Conservation (phyloP, 352 stramenopile species). For the Phytophthora tentaculata region DNA sequence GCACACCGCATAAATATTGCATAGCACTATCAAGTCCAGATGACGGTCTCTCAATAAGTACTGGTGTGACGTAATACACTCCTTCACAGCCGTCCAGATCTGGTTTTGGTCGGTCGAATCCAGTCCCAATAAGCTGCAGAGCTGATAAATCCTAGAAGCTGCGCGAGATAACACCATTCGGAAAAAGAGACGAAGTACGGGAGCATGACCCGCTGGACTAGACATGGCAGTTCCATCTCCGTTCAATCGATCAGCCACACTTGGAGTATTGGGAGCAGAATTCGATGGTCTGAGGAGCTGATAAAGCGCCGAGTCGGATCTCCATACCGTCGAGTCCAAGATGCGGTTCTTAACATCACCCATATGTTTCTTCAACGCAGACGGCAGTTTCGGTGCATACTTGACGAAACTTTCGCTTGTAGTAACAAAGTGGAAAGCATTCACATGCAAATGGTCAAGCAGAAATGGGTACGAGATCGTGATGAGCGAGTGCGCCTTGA, state of each 20-base stretch:
- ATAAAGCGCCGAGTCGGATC: constrained; percentile 76
- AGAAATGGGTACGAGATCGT: constrained; percentile 87
- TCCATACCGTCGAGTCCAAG: constrained; percentile 79
- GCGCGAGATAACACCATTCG: constrained; percentile 87
- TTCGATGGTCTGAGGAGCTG: constrained; percentile 43
- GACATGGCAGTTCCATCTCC: constrained; percentile 6
- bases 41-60: constrained; percentile 75
- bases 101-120: constrained; percentile 83
- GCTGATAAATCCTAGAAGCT: constrained; percentile 77
- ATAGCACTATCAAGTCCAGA: constrained; percentile 83
- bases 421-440: constrained; percentile 88
- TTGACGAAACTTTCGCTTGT: constrained; percentile 90
- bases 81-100: constrained; percentile 87
- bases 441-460: constrained; percentile 74
- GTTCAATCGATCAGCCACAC: constrained; percentile 18
- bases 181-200: constrained; percentile 85
- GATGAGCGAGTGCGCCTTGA: constrained; percentile 88
- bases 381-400: constrained; percentile 74
- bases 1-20: constrained; percentile 85
- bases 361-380: constrained; percentile 85
- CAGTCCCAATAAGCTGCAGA: constrained; percentile 73
- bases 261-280: constrained; percentile 28
- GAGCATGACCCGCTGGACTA: constrained; percentile 30
- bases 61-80: constrained; percentile 72
- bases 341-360: constrained; percentile 86